Base-by-base conservation (phyloP, 1,139 yeast species). In the Dujonia santamariae region DNA sequence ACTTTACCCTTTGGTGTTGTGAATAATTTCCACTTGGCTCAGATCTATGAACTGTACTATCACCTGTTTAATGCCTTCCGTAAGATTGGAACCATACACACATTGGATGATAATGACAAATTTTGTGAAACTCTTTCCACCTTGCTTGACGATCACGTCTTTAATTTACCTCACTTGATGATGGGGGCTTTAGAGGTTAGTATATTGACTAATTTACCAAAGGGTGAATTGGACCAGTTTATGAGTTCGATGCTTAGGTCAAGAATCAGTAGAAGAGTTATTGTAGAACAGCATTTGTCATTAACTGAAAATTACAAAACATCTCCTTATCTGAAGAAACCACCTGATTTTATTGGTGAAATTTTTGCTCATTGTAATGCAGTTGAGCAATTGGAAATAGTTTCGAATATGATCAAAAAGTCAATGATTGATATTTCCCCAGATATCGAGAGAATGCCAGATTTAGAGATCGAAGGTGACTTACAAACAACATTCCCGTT, bases 141-240 rank as follows among this genome's bases (percentile, higher is more conserved):
- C 20, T 72, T 88, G 43, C 63, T 90, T 45, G 90, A 84, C 54
- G 83, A 79, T 48, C 96, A 90, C 59, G 69, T 86, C 32, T 66
- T 81, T 39, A 85, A 87, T 46, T 67, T 90, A 40, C 92, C 97
- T 1, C 92, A 88, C 53, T 66, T 90, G 42, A 84, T 90, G 71
- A 85, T 87, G 90, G 97, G 97, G 2, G 88, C 95, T 1, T 65
- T 88, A 37, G 97, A 90, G 50, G 83, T 85, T 37, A 76, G 88
- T 11, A 77, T 82, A 31, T 60, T 82, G 30, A 70, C 76, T 28
- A 67, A 77, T 25, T 70, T 84, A 47, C 32, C 36, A 18, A 80
- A 78, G 37, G 59, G 66, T 1, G 67, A 79, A 32, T 60, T 90
- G 45, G 96, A 90, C 53, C 63, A 61, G 19, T 77, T 88, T 48